A percentile compares a stretch with the other conserved stretches of the same genome.
Conservation (phyloP, 345 rosid genomes). For the Aquilaria sinensis region DNA sequence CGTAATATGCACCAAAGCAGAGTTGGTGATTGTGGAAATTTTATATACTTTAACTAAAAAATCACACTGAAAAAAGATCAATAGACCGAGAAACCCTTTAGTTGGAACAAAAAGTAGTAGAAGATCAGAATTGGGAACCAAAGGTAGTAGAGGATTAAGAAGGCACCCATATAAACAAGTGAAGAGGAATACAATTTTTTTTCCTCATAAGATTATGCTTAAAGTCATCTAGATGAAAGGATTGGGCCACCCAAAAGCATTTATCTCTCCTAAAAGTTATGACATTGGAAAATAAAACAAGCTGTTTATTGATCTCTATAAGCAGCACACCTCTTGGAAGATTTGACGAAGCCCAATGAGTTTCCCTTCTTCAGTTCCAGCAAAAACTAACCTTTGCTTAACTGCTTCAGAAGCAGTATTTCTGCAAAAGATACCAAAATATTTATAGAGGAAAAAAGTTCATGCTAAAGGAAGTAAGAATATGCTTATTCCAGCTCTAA, state of each 20-base stretch:
- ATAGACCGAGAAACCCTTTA: too few relatives aligned
- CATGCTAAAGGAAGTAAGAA: neutral
- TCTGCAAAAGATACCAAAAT: slow-evolving; percentile 31
- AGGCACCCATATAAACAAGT: too few relatives aligned
- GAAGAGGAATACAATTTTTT: too few relatives aligned
- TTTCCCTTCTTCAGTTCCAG: slow-evolving; percentile 96
- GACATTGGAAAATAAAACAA: neutral
- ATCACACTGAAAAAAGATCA: too few relatives aligned
- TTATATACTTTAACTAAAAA: too few relatives aligned
- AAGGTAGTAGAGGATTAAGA: too few relatives aligned
- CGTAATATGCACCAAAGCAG: neutral
- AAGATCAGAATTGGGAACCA: too few relatives aligned
- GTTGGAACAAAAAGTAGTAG: too few relatives aligned
- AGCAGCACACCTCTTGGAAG: slow-evolving; percentile 69
- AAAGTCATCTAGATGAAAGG: too few relatives aligned
- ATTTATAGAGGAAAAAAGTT: slow-evolving; percentile 8
- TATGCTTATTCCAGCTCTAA: neutral
- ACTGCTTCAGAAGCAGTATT: slow-evolving; percentile 80
- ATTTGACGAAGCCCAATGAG: slow-evolving; percentile 88
- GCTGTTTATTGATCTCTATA: slow-evolving; percentile 3
- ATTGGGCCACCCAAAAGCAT: neutral
- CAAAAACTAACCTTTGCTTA: slow-evolving; percentile 81
- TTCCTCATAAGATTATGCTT: too few relatives aligned
- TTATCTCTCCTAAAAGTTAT: too few relatives aligned
- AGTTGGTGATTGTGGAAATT: too few relatives aligned